phyloP scores from a whole-genome alignment of 306 rosid genomes.

The Gynostemma pentaphyllum region DNA sequence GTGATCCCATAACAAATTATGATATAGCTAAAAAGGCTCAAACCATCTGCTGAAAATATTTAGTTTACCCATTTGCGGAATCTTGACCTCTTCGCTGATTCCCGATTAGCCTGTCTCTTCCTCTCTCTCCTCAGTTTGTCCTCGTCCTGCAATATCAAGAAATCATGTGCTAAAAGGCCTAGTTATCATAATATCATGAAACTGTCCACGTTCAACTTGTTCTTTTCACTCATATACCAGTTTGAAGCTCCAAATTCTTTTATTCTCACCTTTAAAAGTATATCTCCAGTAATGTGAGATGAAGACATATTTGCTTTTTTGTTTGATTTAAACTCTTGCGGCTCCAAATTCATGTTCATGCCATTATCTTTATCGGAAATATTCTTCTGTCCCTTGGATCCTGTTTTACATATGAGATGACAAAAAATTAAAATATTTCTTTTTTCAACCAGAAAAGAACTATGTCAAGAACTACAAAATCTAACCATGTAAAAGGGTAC shows the following conservation, averaged over 20 bases:
- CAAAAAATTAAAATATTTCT: neutral
- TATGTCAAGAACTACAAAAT: no score
- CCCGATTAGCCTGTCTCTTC: neutral
- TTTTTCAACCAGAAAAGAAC: no score
- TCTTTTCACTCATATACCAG: neutral
- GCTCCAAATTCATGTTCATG: neutral
- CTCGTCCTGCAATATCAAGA: no score
- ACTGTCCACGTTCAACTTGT: no score
- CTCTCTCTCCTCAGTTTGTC: neutral
- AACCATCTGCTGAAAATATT: no score
- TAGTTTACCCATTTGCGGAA: neutral
- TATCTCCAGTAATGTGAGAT: no score
- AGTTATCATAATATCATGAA: no score
- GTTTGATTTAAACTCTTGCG: neutral
- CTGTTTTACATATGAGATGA: neutral
- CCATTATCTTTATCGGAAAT: neutral
- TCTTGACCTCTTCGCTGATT: neutral
- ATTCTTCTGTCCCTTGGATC: neutral
- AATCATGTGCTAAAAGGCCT: no score
- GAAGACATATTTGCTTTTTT: neutral
- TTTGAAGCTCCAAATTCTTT: neutral
- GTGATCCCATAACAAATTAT: neutral
- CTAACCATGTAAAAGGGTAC: neutral
- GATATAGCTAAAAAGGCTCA: no score
- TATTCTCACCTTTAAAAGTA: neutral